Evolutionary conservation across 768 basidiomycete genomes (phyloP), one percentile per base, ranked within the genome.

Genomic region (Pleurotus salmoneostramineus): DNA sequence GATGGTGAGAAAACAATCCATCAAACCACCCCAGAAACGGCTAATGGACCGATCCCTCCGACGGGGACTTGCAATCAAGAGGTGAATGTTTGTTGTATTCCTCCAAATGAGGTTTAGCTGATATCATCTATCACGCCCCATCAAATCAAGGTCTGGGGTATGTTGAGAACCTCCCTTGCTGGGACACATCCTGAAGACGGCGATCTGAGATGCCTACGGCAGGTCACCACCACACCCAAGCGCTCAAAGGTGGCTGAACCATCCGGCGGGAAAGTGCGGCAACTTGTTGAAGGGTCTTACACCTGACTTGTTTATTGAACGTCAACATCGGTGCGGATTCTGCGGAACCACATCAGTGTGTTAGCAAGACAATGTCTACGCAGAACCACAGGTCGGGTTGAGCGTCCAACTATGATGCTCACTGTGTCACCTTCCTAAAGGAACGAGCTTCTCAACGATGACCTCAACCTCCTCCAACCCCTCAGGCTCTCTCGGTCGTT

Each of bases 161-260:
- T 40, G 8, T 50, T 50, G 48, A 52, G n/a, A 52, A 33, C 37
- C 32, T 40, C 37, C 8, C n/a, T 40, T 40, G 37, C n/a, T 40
- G 37, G 37, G 37, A 40, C 21, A 27, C 21, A 52, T 12, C 33
- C 15, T 35, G 50, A 42, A 34, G 40, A 8, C 15, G 40, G 52
- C 14, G 40, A 55, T 55, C 52, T 55, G 40, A 55, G 52, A 55
- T 55, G 44, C 50, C 50, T 52, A 36, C 50, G 50, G 50, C 50
- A 52, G 27, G 8, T 40, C n/a, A 40, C n/a, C 10, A 17, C 14
- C 44, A n/a, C 40, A 43, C 12, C 17, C 11, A 21, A 27, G 40
- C 52, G n/a, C 21, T 49, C 12, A 32, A 55, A 8, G 36, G n/a
- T 55, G 35, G 33, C 21, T 49, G 21, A 34, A 27, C 14, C 15